Conservation (phyloP, 345 rosid species). For the Lumnitzera littorea region DNA sequence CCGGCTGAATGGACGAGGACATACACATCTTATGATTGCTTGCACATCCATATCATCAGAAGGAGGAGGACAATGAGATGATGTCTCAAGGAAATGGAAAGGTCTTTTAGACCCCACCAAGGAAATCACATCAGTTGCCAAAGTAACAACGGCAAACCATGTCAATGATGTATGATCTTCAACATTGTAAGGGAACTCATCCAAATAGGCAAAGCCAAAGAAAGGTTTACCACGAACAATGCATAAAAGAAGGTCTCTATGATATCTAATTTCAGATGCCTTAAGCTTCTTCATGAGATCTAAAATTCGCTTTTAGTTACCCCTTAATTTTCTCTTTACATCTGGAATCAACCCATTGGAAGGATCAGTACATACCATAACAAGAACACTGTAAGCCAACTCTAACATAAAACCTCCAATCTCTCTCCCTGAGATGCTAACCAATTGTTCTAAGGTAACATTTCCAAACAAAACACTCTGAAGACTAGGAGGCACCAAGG, state of each 20-base stretch:
- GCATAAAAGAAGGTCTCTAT: conserved; percentile 75
- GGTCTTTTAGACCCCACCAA: conserved; percentile 42
- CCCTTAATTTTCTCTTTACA: conserved; percentile 51
- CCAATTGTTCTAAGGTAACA: conserved; percentile 65
- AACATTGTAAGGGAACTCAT: conserved; percentile 79
- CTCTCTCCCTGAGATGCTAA: conserved; percentile 56
- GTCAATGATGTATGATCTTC: conserved; percentile 68
- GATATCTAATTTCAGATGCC: conserved; percentile 57
- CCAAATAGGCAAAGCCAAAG: conserved; percentile 67
- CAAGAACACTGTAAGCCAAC: conserved; percentile 63
- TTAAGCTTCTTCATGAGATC: conserved; percentile 78
- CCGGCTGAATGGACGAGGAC: conserved; percentile 70
- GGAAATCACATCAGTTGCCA: conserved; percentile 71
- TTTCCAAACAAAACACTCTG: conserved; percentile 89
- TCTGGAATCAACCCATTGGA: conserved; percentile 86
- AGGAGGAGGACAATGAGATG: conserved; percentile 29
- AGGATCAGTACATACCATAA: conserved; percentile 75
- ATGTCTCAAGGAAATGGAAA: conserved; percentile 47
- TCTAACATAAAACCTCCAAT: conserved; percentile 40
- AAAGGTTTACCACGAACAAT: conserved; percentile 60
- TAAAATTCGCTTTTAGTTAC: conserved; percentile 62
- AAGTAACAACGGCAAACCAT: conserved; percentile 71
- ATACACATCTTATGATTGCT: conserved; percentile 53
- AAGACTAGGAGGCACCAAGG: conserved; percentile 66
- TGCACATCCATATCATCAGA: conserved; percentile 45